These are phyloP conservation scores for Drosera capensis DNA, from an alignment of 148 eudicot genomes.

Conservation along the genomic window DNA sequence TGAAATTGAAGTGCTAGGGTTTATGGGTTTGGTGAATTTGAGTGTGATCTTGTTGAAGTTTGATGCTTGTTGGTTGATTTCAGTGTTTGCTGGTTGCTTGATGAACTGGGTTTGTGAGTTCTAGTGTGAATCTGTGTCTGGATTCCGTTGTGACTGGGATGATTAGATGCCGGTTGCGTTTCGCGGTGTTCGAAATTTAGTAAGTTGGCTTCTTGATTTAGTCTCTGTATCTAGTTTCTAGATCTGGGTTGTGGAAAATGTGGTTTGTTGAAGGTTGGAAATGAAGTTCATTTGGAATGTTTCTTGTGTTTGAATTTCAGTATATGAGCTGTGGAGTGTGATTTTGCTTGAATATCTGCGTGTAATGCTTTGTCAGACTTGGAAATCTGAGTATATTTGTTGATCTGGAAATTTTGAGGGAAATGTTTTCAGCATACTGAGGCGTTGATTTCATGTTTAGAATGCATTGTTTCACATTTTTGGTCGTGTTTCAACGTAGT, in stretches of 20 bases:
- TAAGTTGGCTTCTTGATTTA: background rate
- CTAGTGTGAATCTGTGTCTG: background rate
- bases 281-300: conserved; percentile 11
- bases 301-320: background rate
- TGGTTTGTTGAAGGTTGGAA: background rate
- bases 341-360: too few relatives aligned
- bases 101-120: background rate
- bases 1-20: conserved; percentile 2
- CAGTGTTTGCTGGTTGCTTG: background rate
- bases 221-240: background rate
- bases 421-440: too few relatives aligned
- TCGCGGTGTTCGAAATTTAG: background rate
- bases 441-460: too few relatives aligned
- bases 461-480: too few relatives aligned
- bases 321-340: too few relatives aligned
- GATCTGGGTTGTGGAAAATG: background rate
- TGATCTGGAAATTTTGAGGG: too few relatives aligned
- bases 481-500: too few relatives aligned
- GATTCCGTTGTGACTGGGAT: background rate
- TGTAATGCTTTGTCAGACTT: too few relatives aligned
- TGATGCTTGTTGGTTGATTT: conserved; percentile 3
- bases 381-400: too few relatives aligned
- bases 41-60: conserved; percentile 17
- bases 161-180: background rate
- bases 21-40: background rate